Conservation (phyloP, 805 yeast species). For the Brettanomyces bruxellensis region DNA sequence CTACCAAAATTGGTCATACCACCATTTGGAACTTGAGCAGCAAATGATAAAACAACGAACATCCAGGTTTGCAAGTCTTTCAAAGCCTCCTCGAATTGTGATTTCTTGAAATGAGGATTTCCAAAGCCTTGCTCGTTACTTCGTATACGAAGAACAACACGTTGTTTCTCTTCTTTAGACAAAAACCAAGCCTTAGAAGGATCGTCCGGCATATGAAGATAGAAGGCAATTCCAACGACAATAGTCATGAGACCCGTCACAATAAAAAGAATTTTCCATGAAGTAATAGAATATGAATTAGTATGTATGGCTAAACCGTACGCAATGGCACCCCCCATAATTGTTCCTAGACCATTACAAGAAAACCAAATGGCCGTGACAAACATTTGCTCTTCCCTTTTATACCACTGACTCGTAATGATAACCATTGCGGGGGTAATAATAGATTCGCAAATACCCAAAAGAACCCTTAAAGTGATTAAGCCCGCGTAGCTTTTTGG, state of each 20-base stretch:
- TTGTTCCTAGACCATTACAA: constrained; percentile 21
- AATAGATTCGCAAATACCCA: constrained; percentile 35
- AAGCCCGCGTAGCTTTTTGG: constrained; percentile 39
- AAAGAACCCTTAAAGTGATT: constrained; percentile 35
- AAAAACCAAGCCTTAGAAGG: constrained; percentile 27
- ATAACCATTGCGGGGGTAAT: constrained; percentile 29
- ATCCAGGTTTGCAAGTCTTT: constrained; percentile 33
- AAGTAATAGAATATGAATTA: constrained; percentile 13
- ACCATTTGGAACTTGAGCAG: constrained; percentile 25
- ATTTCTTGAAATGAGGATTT: constrained; percentile 19
- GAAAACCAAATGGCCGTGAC: constrained; percentile 24
- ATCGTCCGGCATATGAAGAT: constrained; percentile 24
- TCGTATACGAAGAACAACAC: constrained; percentile 22
- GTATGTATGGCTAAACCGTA: constrained; percentile 23
- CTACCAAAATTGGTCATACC: constrained; percentile 40
- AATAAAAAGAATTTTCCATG: constrained; percentile 27
- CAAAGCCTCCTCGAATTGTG: constrained; percentile 21
- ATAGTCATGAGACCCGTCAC: constrained; percentile 26
- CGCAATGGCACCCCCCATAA: constrained; percentile 25
- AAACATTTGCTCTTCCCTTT: constrained; percentile 23
- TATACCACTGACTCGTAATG: constrained; percentile 25
- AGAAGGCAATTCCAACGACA: constrained; percentile 23
- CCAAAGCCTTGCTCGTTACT: constrained; percentile 29
- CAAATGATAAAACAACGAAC: constrained; percentile 22
- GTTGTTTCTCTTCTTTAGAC: constrained; percentile 28